Conservation (phyloP, 495 filamentous ascomycete genomes). For the Neurospora intermedia region DNA sequence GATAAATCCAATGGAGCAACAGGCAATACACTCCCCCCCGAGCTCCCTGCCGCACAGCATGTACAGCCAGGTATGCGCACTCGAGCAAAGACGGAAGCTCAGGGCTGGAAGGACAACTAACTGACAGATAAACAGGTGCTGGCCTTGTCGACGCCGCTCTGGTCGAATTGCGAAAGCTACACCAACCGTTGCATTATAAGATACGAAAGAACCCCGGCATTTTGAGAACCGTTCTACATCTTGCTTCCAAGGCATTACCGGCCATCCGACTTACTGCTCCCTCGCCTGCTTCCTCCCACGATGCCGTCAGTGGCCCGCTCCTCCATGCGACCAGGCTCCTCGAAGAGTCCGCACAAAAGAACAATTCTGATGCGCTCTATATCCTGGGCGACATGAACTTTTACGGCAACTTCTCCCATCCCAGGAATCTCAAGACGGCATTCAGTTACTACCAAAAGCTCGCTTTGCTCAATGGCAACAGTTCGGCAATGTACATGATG, state of each 20-base stretch:
- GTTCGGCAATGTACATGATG: conserved; percentile 87
- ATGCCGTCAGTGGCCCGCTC: conserved; percentile 27
- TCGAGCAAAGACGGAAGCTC: background rate
- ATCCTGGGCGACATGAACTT: conserved; percentile 92
- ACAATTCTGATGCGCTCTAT: conserved; percentile 81
- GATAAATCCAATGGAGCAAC: conserved; percentile 13
- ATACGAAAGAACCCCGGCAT: conserved; percentile 28
- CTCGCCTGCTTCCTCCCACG: conserved; percentile 19
- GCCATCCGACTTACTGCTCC: conserved; percentile 32
- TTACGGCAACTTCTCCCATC: conserved; percentile 87
- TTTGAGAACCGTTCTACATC: conserved; percentile 25
- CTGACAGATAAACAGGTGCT: conserved; percentile 23
- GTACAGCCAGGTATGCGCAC: conserved; percentile 17
- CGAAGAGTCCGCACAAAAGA: conserved; percentile 59
- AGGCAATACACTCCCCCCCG: conserved; percentile 17
- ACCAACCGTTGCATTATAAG: conserved; percentile 23
- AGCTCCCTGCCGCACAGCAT: conserved; percentile 18
- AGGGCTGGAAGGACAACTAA: background rate
- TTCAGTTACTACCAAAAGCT: conserved; percentile 74
- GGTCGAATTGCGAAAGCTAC: conserved; percentile 31
- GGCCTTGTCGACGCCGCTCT: conserved; percentile 35
- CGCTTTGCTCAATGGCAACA: conserved; percentile 70
- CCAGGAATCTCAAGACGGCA: conserved; percentile 69
- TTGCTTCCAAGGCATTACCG: conserved; percentile 30
- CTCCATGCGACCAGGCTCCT: conserved; percentile 61